Base-by-base conservation (phyloP, 371 early-diverging fungal genomes). In the Lichtheimia hyalospora region DNA sequence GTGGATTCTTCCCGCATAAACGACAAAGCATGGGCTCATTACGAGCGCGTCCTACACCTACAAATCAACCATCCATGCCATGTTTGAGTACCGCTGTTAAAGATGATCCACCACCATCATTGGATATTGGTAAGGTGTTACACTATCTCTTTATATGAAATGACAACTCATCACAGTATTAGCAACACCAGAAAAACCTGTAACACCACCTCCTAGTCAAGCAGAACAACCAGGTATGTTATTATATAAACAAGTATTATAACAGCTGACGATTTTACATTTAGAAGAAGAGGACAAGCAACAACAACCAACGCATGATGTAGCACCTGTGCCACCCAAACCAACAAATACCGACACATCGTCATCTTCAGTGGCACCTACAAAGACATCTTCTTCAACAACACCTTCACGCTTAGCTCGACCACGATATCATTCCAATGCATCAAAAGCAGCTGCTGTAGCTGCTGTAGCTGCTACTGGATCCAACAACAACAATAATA, bases 1-100 rank as follows among this genome's bases (percentile, higher is more conserved):
- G 63, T 27, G 63, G 58, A 6, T 49, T 61, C 40, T 54, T 61
- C 15, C 54, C 62, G 55, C 62, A 61, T 34, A 61, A 61, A 56
- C 54, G 54, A 27, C 62, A 61, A 50, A 61, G 56, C 28, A 41
- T 54, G 12, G 42, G 51, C n/a, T 61, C 62, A 23, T 46, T 49
- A 13, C 54, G 56, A 40, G 52, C 49, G 34, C 62, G 62, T 43
- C 62, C 34, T 34, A 8, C 34, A 34, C 34, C 34, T 34, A 8
- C 34, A 10, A 34, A 34, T 34, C 48, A 48, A 21, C 48, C 48
- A 48, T 48, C 48, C 12, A 48, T 48, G 21, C 48, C 48, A 48
- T 15, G 18, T 48, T 14, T 21, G 14, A 48, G 7, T 14, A n/a
- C 48, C 7, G 21, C 48, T 48, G 48, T 34, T 34, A 34, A 34